A percentile compares a stretch with the other conserved stretches of the same genome.
Conservation (phyloP, 345 rosid species). For the Laguncularia racemosa region DNA sequence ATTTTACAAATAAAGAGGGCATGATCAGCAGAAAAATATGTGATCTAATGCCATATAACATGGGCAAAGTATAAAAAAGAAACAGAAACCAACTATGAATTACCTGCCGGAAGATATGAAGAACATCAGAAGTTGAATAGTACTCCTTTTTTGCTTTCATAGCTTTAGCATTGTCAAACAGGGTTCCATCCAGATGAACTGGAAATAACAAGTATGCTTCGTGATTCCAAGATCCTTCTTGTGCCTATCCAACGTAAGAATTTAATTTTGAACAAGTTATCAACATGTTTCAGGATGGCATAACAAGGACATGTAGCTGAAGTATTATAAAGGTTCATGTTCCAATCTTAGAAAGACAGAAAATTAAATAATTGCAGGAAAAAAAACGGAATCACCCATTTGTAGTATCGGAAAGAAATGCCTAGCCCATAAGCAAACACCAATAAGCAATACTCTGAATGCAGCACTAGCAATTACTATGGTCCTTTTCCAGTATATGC, state of each 20-base stretch:
- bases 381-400: too few species aligned
- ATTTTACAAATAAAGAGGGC: too few species aligned
- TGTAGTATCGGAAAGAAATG: too few species aligned
- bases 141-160: slow-evolving; percentile 87
- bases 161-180: slow-evolving; percentile 67
- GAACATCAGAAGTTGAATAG: slow-evolving; percentile 77
- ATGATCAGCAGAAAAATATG: too few species aligned
- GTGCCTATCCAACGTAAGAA: slow-evolving; percentile 40
- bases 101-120: slow-evolving; percentile 92
- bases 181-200: slow-evolving; percentile 92
- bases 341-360: too few species aligned
- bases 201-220: slow-evolving; percentile 98
- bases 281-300: neutral
- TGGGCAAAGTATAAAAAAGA: neutral
- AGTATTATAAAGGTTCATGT: neutral
- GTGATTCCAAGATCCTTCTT: slow-evolving; percentile 77
- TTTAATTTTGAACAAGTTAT: neutral
- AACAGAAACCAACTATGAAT: slow-evolving; percentile 1
- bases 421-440: too few species aligned
- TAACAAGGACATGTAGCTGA: neutral
- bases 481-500: too few species aligned
- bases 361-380: too few species aligned
- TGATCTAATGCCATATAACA: too few species aligned
- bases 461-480: too few species aligned
- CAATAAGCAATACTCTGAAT: too few species aligned